Evolutionary conservation across 2,329 filamentous ascomycete species (phyloP), one percentile per base, ranked within the genome.

Genomic region (Colletotrichum sp.): DNA sequence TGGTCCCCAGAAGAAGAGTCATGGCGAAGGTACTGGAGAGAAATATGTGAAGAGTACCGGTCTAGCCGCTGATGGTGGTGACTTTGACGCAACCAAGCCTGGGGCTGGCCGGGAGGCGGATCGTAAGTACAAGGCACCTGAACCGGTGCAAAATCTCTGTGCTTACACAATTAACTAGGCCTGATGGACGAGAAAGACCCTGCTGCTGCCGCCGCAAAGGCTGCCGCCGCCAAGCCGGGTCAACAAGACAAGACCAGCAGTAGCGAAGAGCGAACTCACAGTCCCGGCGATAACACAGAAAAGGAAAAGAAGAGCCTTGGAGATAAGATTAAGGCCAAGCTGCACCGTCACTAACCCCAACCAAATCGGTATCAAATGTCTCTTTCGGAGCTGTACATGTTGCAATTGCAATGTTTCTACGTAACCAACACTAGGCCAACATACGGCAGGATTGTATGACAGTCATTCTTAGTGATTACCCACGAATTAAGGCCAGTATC

Each of bases 281-380:
- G 65, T 59, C 77, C 81, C 63, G 77, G 76, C 58, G 73, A 36
- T 32, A 56, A 62, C 28, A 55, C 21, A n/a, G 74, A 69, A 56
- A 81, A 82, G 76, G 85, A 85, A 71, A 91, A 91, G 84, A 86
- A 85, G 61, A 89, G 89, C 77, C 80, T 93, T 55, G 88, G 88
- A 75, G 88, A 92, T 73, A 93, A 93, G 85, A 90, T 94, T 83
- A 94, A 94, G 89, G 89, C 90, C 71, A 94, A 94, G 86, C 84
- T 94, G 74, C 92, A 94, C 83, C 84, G 84, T 72, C 84, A 87
- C 79, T 87, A 80, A 78, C 16, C 34, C 14, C 34, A 14, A 7
- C 8, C 13, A 21, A 5, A 10, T 21, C 9, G 7, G 34, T 9
- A 58, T 16, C 71, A 64, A 36, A 63, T n/a, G 3, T 18, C 14